Percentiles rank a stretch among this genome's conserved stretches.
Conservation (phyloP, 257 asterid genomes). For the Solanum bulbocastanum region DNA sequence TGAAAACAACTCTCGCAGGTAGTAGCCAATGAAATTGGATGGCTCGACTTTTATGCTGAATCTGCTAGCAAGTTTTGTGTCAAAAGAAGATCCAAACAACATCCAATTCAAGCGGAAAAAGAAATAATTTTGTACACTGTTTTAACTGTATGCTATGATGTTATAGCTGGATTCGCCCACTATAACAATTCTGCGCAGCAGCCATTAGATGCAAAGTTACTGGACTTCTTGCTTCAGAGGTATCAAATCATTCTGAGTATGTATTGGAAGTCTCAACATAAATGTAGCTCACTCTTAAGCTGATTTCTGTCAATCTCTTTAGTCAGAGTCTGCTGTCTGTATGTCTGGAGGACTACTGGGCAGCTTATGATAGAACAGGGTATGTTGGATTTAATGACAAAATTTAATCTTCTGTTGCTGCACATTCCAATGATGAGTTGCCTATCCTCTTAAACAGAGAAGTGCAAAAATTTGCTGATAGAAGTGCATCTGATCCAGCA, state of each 20-base stretch:
- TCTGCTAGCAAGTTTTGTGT: conserved; percentile 21
- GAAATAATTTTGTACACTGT: conserved; percentile 51
- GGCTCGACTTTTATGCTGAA: conserved; percentile 72
- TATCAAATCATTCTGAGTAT: conserved; percentile 10
- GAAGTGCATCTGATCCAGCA: conserved; percentile 21
- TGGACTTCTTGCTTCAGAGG: conserved; percentile 69
- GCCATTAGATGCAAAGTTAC: conserved; percentile 38
- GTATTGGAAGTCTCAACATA: not conserved
- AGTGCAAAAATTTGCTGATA: conserved; percentile 36
- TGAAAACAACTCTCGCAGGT: conserved; percentile 36
- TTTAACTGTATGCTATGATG: conserved; percentile 64
- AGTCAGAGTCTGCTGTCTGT: conserved; percentile 63
- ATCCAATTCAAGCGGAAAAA: conserved; percentile 59
- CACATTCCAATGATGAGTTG: not conserved
- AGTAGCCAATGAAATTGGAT: conserved; percentile 58
- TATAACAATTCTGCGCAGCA: conserved; percentile 51
- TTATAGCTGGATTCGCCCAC: conserved; percentile 68
- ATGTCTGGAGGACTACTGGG: conserved; percentile 74
- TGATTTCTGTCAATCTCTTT: conserved; percentile 13
- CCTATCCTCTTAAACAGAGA: conserved; percentile 36
- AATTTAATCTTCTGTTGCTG: not conserved
- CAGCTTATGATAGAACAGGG: conserved; percentile 49
- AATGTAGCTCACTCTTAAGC: not conserved
- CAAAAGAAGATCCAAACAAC: conserved; percentile 42
- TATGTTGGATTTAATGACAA: conserved; percentile 18